Evolutionary conservation across 768 basidiomycete genomes (phyloP).

Genomic region (Gloeopeniophorella convolvens): DNA sequence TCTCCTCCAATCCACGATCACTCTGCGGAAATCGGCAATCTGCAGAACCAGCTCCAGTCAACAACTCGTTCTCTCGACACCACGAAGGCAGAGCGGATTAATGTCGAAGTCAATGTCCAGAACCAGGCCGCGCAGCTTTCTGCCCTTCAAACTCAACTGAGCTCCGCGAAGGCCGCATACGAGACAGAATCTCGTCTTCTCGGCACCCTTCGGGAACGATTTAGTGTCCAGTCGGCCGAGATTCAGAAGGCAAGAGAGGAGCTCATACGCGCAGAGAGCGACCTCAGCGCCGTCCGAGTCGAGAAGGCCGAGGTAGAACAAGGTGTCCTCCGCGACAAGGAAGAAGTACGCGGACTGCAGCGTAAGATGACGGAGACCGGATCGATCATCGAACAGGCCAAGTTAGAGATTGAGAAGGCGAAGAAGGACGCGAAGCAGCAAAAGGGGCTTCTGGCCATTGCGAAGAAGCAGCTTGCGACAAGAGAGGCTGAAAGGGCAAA

Average conservation of each 20-base stretch:
- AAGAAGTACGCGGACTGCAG: constrained; percentile 84
- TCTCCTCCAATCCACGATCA: constrained; percentile 58
- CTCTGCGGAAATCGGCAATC: constrained; percentile 83
- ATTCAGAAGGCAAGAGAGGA: constrained; percentile 70
- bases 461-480: constrained; percentile 84
- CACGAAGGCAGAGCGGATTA: constrained; percentile 56
- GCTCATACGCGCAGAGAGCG: constrained; percentile 85
- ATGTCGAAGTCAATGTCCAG: constrained; percentile 57
- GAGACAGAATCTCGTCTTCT: constrained; percentile 77
- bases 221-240: constrained; percentile 56
- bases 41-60: constrained; percentile 77
- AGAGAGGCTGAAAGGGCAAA: constrained; percentile 74
- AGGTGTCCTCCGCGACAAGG: constrained; percentile 82
- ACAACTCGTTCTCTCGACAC: constrained; percentile 67
- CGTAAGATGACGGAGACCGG: constrained; percentile 76
- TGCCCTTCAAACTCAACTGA: constrained; percentile 76
- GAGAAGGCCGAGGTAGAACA: constrained; percentile 93
- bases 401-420: constrained; percentile 73
- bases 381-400: constrained; percentile 62
- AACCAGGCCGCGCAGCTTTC: constrained; percentile 70
- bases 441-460: constrained; percentile 91
- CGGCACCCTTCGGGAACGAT: constrained; percentile 60
- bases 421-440: constrained; percentile 96
- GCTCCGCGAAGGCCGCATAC: constrained; percentile 75
- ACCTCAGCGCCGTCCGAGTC: constrained; percentile 78